Evolutionary conservation across 169 alveolate species (phyloP), one percentile per base, ranked within the genome.

Genomic region (Eimeria maxima): DNA sequence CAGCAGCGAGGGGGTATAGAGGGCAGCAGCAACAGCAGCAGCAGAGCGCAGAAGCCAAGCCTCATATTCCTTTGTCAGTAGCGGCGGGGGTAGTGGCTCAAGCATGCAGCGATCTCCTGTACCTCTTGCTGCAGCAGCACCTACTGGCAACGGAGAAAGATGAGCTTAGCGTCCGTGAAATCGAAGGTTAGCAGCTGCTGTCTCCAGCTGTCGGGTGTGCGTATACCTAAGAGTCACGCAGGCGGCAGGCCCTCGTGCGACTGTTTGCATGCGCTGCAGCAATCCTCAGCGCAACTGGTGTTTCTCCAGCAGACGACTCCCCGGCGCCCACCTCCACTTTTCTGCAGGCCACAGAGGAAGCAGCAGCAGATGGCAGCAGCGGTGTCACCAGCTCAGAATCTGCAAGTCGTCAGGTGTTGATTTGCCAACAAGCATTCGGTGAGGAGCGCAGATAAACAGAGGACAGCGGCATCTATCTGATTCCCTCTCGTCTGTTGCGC

Each of bases 31-130:
- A 83, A 53, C 73, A 50, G 20, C 73, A 13, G 16, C 91, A 83
- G 74, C 69, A 65, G 22, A 42, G 4, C 42, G 69, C n/a, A 3
- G 91, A 53, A 13, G 73, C 53, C 4, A 83, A 55, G 50, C 73
- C 73, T 1, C 91, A 42, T 20, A 13, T 55, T 20, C 47, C 91
- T 8, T 33, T 55, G n/a, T 53, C 27, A 13, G 73, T 53, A 4
- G 71, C 91, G 8, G 91, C 91, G 8, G 73, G 91, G 27, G 20
- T 83, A 47, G 60, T 83, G 18, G 91, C 91, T n/a, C 91, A 83
- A 13, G 91, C 91, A 16, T 83, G 91, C 27, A 67, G 33, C 11
- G 74, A 83, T 50, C 73, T 83, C 24, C 53, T 83, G 16, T 50
- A 50, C 22, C 73, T 47, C 18, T 27, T 83, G 42, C n/a, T 83